Evolutionary conservation across 768 basidiomycete species (phyloP), one percentile per base, ranked within the genome.

Genomic region (Pisolithus albus): DNA sequence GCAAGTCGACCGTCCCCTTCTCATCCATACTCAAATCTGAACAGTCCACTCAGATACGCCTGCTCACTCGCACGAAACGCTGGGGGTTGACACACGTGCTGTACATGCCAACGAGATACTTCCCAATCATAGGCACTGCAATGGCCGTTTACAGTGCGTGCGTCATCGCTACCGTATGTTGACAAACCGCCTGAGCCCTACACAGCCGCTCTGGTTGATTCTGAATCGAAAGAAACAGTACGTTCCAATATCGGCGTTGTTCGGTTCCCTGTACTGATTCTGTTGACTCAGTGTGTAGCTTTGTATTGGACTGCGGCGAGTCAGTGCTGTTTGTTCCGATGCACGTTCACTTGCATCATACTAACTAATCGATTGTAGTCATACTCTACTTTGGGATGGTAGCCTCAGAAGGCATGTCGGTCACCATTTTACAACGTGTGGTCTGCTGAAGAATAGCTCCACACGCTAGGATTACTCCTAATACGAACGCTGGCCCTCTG

Each of bases 401-500:
- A 5, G 47, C 54, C 23, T 43, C 54, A 2, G 54, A 55, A 49
- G 54, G 54, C 32, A 37, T 26, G 36, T 30, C 19, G 21, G 6
- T 21, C 5, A 8, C 7, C 3, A 24, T 4, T 21, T 7, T 28
- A 5, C 3, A 42, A 21, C 2, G 10, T 9, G 15, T 21, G 8
- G 4, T 49, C 16, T 45, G 4, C 16, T 24, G 21, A n/a, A 26
- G 18, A 30, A 21, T 7, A 41, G 18, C 5, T 10, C 7, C 28
- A n/a, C 15, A 23, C 18, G 5, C 11, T 3, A 55, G 54, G 54
- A 24, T 38, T 55, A 4, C 52, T 55, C 43, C 42, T 55, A 6
- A 48, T 55, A 13, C 54, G 54, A 15, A 53, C 51, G 16, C 40
- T 52, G 41, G 54, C 52, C 8, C 48, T 55, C 2, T 55, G 54